phyloP scores from a whole-genome alignment of 2,329 filamentous ascomycete species.

The Thelonectria discophora region DNA sequence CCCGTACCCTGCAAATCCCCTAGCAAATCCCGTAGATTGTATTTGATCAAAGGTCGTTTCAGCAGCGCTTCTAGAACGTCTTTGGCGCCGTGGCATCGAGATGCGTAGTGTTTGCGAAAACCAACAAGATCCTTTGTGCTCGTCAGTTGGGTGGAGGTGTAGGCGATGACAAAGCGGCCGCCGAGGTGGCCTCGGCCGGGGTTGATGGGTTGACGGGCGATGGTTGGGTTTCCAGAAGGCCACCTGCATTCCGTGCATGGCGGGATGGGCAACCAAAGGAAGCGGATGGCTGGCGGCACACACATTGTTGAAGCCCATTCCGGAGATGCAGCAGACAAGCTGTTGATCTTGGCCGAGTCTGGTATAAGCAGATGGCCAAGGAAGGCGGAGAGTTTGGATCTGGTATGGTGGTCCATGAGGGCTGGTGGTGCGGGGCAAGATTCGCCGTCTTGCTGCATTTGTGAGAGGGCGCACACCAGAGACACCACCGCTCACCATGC shows the following conservation, averaged over 20 bases:
- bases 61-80: slow-evolving; percentile 27
- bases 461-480: background rate
- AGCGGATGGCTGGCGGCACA: slow-evolving; percentile 4
- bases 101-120: slow-evolving; percentile 18
- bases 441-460: background rate
- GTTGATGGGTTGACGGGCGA: background rate
- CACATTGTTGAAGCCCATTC: slow-evolving; percentile 16
- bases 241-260: background rate
- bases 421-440: slow-evolving; percentile 19
- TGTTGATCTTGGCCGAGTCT: slow-evolving; percentile 26
- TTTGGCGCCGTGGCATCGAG: slow-evolving; percentile 6
- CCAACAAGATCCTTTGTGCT: slow-evolving; percentile 1
- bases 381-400: slow-evolving; percentile 22
- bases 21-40: slow-evolving; percentile 8
- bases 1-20: slow-evolving; percentile 17
- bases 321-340: slow-evolving; percentile 16
- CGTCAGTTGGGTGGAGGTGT: background rate
- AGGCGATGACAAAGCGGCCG: background rate
- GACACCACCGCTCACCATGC: too few relatives aligned
- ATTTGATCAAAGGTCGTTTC: slow-evolving; percentile 15
- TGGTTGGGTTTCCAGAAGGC: background rate
- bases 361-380: slow-evolving; percentile 16
- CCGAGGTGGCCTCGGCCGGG: background rate
- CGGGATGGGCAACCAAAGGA: background rate
- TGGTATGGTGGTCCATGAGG: slow-evolving; percentile 13